Conservation (phyloP, 768 basidiomycete species). For the Fomitopsis serialis region DNA sequence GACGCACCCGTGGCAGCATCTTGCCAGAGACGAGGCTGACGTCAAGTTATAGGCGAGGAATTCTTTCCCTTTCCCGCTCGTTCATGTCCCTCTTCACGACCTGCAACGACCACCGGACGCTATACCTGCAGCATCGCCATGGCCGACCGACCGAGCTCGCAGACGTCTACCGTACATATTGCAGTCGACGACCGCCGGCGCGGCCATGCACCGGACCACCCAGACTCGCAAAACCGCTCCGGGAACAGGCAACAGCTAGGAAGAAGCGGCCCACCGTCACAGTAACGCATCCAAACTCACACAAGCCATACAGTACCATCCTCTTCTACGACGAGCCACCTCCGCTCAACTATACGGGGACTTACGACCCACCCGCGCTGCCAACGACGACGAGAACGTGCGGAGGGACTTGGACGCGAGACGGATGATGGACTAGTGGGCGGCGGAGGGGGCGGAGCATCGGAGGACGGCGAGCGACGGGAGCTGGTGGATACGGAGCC, state of each 20-base stretch:
- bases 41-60: no score
- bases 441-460: no score
- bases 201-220: background rate
- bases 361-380: background rate
- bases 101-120: background rate
- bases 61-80: background rate
- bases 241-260: background rate
- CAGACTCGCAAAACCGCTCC: background rate
- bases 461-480: no score
- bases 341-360: constrained; percentile 21
- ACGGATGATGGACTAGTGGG: background rate
- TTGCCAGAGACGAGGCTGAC: no score
- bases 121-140: background rate
- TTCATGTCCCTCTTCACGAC: background rate
- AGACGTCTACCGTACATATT: background rate
- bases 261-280: background rate
- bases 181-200: background rate
- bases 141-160: background rate
- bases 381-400: background rate
- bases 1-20: no score
- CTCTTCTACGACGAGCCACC: constrained; percentile 12
- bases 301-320: background rate
- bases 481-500: no score
- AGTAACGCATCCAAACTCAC: background rate
- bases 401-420: background rate